These are phyloP conservation scores for Sugiyamaella valdiviana DNA, from an alignment of 805 yeast species.

Conservation along the genomic window DNA sequence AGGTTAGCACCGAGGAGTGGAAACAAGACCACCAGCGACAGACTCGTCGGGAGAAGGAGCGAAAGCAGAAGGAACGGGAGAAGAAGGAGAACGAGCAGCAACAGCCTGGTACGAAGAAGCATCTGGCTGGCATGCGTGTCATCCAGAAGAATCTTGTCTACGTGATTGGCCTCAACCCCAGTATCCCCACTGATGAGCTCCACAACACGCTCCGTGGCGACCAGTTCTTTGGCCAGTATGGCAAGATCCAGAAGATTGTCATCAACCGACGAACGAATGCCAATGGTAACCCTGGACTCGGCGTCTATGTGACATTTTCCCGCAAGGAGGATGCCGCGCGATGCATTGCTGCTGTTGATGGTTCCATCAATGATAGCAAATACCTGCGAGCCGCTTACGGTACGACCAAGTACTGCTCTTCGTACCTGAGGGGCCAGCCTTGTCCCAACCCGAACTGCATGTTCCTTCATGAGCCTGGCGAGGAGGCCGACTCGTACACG, in stretches of 20 bases:
- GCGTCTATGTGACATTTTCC: constrained; percentile 92
- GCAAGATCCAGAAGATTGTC: constrained; percentile 88
- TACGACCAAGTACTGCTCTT: constrained; percentile 96
- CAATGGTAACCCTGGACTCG: constrained; percentile 69
- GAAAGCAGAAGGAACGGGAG: constrained; percentile 82
- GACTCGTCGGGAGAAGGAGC: constrained; percentile 66
- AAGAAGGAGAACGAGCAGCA: constrained; percentile 70
- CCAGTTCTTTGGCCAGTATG: constrained; percentile 96
- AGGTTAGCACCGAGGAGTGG: constrained; percentile 79
- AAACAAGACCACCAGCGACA: constrained; percentile 74
- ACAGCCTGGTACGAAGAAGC: constrained; percentile 58
- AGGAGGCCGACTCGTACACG: constrained; percentile 95
- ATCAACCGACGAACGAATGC: constrained; percentile 67
- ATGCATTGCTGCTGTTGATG: constrained; percentile 88
- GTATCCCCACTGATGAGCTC: constrained; percentile 76
- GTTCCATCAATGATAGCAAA: constrained; percentile 87
- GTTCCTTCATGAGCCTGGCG: constrained; percentile 99
- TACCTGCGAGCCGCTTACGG: constrained; percentile 93
- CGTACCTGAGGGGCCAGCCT: constrained; percentile 86
- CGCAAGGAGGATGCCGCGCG: constrained; percentile 91
- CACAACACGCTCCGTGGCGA: constrained; percentile 79
- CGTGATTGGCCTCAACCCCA: constrained; percentile 90
- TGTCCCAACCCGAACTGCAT: constrained; percentile 98
- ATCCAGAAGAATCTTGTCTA: constrained; percentile 95
- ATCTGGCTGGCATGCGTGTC: constrained; percentile 95